Evolutionary conservation across 257 asterid species (phyloP).

Genomic region (Primulina huaijiensis): DNA sequence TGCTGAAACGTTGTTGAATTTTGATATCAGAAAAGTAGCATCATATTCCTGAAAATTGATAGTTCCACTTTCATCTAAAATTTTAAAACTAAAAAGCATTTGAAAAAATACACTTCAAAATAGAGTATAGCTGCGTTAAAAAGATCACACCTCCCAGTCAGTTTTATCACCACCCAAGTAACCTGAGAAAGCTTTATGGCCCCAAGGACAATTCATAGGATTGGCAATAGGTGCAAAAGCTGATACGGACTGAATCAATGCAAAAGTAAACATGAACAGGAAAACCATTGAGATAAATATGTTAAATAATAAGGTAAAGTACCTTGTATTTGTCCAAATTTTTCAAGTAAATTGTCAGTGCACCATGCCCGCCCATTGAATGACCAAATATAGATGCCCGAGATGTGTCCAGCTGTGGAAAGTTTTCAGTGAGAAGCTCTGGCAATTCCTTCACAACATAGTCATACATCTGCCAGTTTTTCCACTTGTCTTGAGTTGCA

Average conservation of each 20-base stretch:
- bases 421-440: constrained; percentile 63
- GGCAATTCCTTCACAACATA: constrained; percentile 96
- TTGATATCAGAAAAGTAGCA: constrained; percentile 75
- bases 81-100: constrained; percentile 11
- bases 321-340: constrained; percentile 94
- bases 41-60: constrained; percentile 72
- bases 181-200: constrained; percentile 89
- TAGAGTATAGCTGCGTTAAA: constrained; percentile 10
- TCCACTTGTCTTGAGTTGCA: constrained; percentile 99
- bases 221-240: constrained; percentile 84
- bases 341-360: constrained; percentile 83
- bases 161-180: constrained; percentile 81
- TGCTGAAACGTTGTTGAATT: constrained; percentile 54
- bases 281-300: not conserved
- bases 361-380: constrained; percentile 99
- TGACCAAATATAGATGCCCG: constrained; percentile 94
- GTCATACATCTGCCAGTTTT: constrained; percentile 96
- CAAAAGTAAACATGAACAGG: not conserved
- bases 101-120: not conserved
- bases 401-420: constrained; percentile 74
- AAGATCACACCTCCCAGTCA: constrained; percentile 80
- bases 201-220: constrained; percentile 94
- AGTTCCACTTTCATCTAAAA: constrained; percentile 8
- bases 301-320: not conserved
- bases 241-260: constrained; percentile 68